Evolutionary conservation across 257 asterid species (phyloP), one percentile per base, ranked within the genome.

Genomic region (Scutellaria galericulata): DNA sequence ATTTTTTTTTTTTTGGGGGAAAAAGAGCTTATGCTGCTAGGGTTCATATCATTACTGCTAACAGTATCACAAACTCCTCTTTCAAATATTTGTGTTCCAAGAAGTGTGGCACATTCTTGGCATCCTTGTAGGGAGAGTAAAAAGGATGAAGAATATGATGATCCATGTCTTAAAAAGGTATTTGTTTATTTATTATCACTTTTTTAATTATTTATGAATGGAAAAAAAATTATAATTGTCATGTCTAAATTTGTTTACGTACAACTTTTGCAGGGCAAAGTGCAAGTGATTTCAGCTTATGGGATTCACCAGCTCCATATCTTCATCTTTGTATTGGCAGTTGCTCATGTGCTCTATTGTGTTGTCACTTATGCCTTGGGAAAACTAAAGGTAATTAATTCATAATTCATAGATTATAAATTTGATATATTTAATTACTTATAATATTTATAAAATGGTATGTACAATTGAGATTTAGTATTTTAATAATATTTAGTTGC

Each of bases 261-360:
- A 64, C 56, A 70, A 53, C 45, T 54, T 37, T 70, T 79, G 61
- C 83, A 90, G 96, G 91, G 90, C 3, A 56, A 74, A 77, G 83
- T 90, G 12, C 88, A 89, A 53, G 76, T 87, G 42, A 84, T 90
- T 63, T 90, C 96, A 35, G 69, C 89, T 1, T 84, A 88, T 65
- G 93, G 93, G 71, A 87, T 88, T 68, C 96, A 90, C 77, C 96
- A 90, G 80, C 85, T 90, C 56, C 97, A 88, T 64, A 82, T 87
- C 70, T 90, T 88, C 89, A 85, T 90, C 64, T 90, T 90, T 72
- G 85, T 78, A 7, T 73, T 87, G 71, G 92, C 93, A 66, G 62
- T 88, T 71, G 68, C 77, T 53, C 96, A 88, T 45, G 75, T 90
- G 39, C 72, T 85, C 3, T 83, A 82, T 61, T 84, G 97, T 22